Evolutionary conservation across 768 basidiomycete genomes (phyloP).

Genomic region (Mycena belliarum): DNA sequence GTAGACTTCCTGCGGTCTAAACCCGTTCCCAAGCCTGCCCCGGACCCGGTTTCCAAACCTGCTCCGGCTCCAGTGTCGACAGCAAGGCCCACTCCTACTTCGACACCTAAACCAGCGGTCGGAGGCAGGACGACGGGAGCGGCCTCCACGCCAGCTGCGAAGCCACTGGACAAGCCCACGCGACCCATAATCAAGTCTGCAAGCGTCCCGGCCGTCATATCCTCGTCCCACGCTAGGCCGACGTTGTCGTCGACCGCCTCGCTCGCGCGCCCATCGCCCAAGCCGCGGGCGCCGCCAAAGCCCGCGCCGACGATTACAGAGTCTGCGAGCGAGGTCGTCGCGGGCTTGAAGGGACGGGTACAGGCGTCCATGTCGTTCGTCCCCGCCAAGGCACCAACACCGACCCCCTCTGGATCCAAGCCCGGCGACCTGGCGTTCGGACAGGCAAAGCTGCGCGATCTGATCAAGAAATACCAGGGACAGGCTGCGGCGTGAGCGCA

Average conservation of each 20-base stretch:
- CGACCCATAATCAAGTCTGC: conserved; percentile 56
- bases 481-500: conserved; percentile 21
- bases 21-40: no score
- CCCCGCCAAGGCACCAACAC: conserved; percentile 15
- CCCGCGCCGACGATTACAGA: conserved; percentile 40
- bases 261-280: conserved; percentile 48
- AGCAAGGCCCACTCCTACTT: no score
- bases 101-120: not conserved
- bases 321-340: conserved; percentile 19
- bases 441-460: conserved; percentile 71
- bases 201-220: conserved; percentile 67
- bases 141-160: not conserved
- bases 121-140: not conserved
- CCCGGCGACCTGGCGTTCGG: conserved; percentile 67
- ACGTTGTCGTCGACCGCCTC: conserved; percentile 77
- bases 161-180: conserved; percentile 17
- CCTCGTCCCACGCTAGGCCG: conserved; percentile 72
- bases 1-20: no score
- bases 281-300: conserved; percentile 27
- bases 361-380: conserved; percentile 17
- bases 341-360: conserved; percentile 19
- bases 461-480: conserved; percentile 82
- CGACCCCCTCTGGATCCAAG: conserved; percentile 27
- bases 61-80: no score
- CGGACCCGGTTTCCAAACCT: no score